Percentiles rank a stretch among this genome's conserved stretches.
These are phyloP conservation scores for Knoxia roxburghii DNA, from an alignment of 257 asterid genomes.

Conservation along the genomic window DNA sequence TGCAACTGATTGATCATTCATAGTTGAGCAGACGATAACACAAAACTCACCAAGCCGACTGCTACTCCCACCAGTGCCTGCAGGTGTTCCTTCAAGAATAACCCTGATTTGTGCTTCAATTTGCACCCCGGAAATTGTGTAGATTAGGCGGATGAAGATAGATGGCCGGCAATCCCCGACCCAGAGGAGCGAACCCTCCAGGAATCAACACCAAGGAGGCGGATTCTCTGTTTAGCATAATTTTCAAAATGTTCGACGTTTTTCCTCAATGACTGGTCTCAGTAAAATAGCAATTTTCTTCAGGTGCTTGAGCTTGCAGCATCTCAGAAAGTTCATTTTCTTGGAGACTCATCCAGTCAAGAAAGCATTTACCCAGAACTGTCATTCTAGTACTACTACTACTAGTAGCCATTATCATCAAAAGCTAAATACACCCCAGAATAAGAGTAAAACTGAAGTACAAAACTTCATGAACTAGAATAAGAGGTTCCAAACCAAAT, in stretches of 20 bases:
- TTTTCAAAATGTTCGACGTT: slow-evolving; percentile 34
- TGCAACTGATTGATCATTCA: slow-evolving; percentile 27
- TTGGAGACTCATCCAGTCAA: too few species aligned
- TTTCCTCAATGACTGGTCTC: slow-evolving; percentile 3
- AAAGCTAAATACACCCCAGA: too few species aligned
- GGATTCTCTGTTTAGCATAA: slow-evolving; percentile 13
- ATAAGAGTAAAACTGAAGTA: too few species aligned
- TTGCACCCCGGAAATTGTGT: slow-evolving; percentile 28
- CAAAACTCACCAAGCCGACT: slow-evolving; percentile 21
- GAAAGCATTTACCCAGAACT: too few species aligned
- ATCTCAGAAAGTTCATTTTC: slow-evolving; percentile 37
- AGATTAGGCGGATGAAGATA: slow-evolving; percentile 27
- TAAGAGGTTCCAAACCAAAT: too few species aligned
- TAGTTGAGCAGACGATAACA: slow-evolving; percentile 21
- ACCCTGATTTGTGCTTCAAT: slow-evolving; percentile 17
- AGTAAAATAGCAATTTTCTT: background rate
- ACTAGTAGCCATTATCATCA: too few species aligned
- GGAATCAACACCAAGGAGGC: slow-evolving; percentile 30
- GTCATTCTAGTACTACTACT: too few species aligned
- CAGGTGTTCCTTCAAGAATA: slow-evolving; percentile 11
- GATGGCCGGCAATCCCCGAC: slow-evolving; percentile 38
- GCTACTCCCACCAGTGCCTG: slow-evolving; percentile 19
- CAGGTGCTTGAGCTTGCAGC: background rate
- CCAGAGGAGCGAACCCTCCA: slow-evolving; percentile 36
- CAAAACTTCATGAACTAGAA: too few species aligned